A percentile compares a stretch with the other conserved stretches of the same genome.
Evolutionary conservation across 805 yeast species (phyloP).

Genomic region (Vanderwaltozyma polyspora): DNA sequence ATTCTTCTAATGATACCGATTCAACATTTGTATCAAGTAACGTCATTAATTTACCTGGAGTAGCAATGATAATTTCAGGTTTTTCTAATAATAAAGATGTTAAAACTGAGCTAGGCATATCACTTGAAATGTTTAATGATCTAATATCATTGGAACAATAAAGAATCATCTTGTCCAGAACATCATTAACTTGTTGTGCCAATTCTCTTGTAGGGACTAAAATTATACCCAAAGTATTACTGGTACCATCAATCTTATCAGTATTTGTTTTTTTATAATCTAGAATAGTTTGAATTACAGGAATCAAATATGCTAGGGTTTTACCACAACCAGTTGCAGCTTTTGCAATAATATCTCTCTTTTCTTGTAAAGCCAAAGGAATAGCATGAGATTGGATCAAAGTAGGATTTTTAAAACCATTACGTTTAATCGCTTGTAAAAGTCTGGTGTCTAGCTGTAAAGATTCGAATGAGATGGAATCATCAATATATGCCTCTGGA

Average conservation of each 20-base stretch:
- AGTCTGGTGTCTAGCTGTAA: constrained; percentile 76
- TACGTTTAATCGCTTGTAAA: constrained; percentile 67
- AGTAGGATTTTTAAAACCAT: constrained; percentile 81
- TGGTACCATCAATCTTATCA: constrained; percentile 5
- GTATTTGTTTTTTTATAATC: constrained; percentile 27
- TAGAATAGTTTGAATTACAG: constrained; percentile 70
- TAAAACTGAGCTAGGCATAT: constrained; percentile 60
- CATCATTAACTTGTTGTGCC: constrained; percentile 70
- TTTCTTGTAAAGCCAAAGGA: constrained; percentile 81
- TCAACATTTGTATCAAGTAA: constrained; percentile 37
- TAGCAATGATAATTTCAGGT: constrained; percentile 76
- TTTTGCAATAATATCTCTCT: constrained; percentile 83
- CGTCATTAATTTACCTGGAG: constrained; percentile 69
- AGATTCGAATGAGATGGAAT: constrained; percentile 56
- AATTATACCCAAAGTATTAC: constrained; percentile 46
- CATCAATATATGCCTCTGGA: constrained; percentile 61
- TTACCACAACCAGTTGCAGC: constrained; percentile 96
- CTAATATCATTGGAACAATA: constrained; percentile 61
- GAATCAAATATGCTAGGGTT: constrained; percentile 82
- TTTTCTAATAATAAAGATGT: constrained; percentile 55
- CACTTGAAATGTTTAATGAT: constrained; percentile 49
- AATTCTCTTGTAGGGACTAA: constrained; percentile 91
- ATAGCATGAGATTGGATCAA: constrained; percentile 85
- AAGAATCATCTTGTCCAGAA: constrained; percentile 54
- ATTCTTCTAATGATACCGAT: constrained; percentile 39